phyloP scores from a whole-genome alignment of 495 filamentous ascomycete species.

The Penicillium mononematosum region DNA sequence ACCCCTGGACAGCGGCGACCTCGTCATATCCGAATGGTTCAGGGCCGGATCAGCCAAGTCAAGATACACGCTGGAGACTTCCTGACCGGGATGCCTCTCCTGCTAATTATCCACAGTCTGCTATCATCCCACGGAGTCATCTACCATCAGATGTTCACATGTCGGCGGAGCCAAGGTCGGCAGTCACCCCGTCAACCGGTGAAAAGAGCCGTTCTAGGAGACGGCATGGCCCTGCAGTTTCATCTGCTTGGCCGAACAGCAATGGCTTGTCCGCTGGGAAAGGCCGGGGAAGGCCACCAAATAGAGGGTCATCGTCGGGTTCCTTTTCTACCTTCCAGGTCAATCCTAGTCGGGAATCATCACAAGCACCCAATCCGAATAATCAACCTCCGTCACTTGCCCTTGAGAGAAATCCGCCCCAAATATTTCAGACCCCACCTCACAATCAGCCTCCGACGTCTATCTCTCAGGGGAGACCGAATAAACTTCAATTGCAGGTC shows the following conservation, averaged over 20 bases:
- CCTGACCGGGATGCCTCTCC: conserved; percentile 56
- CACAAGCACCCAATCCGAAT: conserved; percentile 28
- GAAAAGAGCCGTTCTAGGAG: conserved; percentile 59
- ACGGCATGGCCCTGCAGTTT: conserved; percentile 90
- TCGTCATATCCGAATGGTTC: conserved; percentile 31
- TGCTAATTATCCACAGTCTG: conserved; percentile 74
- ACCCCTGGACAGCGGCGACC: conserved; percentile 56
- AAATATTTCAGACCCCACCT: conserved; percentile 20
- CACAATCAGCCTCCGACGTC: conserved; percentile 36
- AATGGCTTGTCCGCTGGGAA: conserved; percentile 68
- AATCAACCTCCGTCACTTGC: conserved; percentile 32
- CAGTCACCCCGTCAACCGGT: conserved; percentile 58
- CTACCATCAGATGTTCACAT: conserved; percentile 51
- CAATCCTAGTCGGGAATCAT: conserved; percentile 52
- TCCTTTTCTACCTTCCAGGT: conserved; percentile 88
- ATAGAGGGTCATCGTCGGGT: conserved; percentile 67
- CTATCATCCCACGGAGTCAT: conserved; percentile 62
- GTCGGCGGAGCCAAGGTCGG: conserved; percentile 64
- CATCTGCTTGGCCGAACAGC: conserved; percentile 85
- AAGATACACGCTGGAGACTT: conserved; percentile 49
- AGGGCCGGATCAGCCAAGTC: conserved; percentile 31
- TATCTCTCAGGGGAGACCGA: conserved; percentile 30
- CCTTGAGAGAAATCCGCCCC: conserved; percentile 28
- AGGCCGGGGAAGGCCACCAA: conserved; percentile 80
- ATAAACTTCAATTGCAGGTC: conserved; percentile 74